Evolutionary conservation across 2,329 filamentous ascomycete genomes (phyloP), one percentile per base, ranked within the genome.

Genomic region (Colletotrichum graminicola): DNA sequence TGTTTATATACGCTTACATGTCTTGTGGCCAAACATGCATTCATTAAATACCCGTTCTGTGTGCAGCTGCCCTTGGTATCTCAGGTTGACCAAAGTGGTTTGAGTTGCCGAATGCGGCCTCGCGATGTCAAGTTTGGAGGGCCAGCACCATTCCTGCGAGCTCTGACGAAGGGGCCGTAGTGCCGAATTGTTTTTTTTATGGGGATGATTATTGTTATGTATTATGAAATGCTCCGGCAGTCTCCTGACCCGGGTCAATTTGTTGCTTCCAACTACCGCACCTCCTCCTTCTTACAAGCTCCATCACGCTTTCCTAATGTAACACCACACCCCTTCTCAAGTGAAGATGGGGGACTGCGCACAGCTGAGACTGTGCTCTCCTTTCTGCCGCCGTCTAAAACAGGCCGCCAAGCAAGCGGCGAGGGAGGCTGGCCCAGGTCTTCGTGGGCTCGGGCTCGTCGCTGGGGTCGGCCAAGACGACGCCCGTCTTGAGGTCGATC

Each of bases 401-500:
- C 2, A 84, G 63, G 51, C 75, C 77, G 16, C 76, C 77, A 41
- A 79, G 7, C 2, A 81, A 75, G 18, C 83, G 80, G 62, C 75
- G 75, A 6, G 82, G 80, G 59, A 82, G 74, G 67, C 80, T 82
- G 34, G 61, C 73, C 80, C 79, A 82, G 2, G 80, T 80, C 76
- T 80, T 76, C 49, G 75, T 74, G 21, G 72, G 70, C 76, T 12
- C 82, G 79, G 71, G 68, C 16, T 78, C 77, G 14, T 82, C 80
- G 5, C 86, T 85, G 77, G 84, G 86, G 66, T 90, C 83, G 61
- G 89, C 81, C 75, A 87, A 83, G 57, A 88, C 84, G 62, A 87
- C 83, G 45, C 90, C 90, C 41, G 84, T 84, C 76, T 87, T 87
- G 68, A 93, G 84, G 75, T 93, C 90, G 73, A 92, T 90, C 60